Conservation (phyloP, 108 stramenopile species). For the Discostella pseudostelligera region DNA sequence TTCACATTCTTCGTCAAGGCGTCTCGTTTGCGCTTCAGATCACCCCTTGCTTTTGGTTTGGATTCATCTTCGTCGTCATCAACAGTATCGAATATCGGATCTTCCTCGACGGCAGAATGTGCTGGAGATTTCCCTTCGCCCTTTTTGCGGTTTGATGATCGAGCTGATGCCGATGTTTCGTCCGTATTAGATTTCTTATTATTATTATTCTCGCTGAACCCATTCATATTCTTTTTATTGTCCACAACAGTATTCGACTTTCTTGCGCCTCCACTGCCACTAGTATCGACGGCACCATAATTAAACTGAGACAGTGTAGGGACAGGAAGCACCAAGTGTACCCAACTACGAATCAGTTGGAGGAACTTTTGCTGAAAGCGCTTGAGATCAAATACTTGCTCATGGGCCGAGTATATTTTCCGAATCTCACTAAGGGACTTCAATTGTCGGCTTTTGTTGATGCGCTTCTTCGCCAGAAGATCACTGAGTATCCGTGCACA, state of each 20-base stretch:
- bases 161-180: neutral
- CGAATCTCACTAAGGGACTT: conserved; percentile 25
- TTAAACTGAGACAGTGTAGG: conserved; percentile 28
- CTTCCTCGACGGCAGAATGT: conserved; percentile 27
- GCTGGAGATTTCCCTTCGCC: neutral
- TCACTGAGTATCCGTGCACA: conserved; percentile 23
- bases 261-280: neutral
- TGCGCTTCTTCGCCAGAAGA: conserved; percentile 18
- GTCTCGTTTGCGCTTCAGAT: conserved; percentile 21
- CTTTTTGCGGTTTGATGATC: neutral
- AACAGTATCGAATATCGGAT: conserved; percentile 10
- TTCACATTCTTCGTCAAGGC: conserved; percentile 35
- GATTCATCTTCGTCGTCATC: conserved; percentile 35
- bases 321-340: conserved; percentile 33
- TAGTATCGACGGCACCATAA: conserved; percentile 23
- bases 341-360: conserved; percentile 36
- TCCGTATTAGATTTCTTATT: conserved; percentile 6
- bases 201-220: neutral
- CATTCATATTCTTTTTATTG: conserved; percentile 19
- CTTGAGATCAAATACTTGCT: conserved; percentile 23
- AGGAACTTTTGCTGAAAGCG: conserved; percentile 30
- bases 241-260: neutral
- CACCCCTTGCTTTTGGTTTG: conserved; percentile 2
- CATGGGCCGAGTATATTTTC: conserved; percentile 8
- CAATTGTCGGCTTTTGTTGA: conserved; percentile 13